Conservation (phyloP, 495 filamentous ascomycete species). For the Annulohypoxylon bovei region DNA sequence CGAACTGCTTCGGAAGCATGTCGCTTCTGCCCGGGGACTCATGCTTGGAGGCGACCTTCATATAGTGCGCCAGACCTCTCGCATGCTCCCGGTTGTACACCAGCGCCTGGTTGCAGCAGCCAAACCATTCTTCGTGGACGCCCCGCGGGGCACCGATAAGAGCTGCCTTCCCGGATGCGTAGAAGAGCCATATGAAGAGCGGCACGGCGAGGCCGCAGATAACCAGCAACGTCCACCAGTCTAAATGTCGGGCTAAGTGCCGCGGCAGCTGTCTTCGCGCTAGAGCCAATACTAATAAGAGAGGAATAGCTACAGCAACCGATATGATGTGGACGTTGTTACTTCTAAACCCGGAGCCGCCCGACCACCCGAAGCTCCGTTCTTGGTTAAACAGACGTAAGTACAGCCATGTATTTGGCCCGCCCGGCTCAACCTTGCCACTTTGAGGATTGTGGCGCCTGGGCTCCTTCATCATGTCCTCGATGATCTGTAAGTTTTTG, state of each 20-base stretch:
- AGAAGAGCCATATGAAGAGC: constrained; percentile 52
- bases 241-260: constrained; percentile 43
- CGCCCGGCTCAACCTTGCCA: constrained; percentile 32
- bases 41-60: constrained; percentile 35
- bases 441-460: constrained; percentile 28
- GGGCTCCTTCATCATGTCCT: constrained; percentile 42
- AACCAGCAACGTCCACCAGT: constrained; percentile 51
- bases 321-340: constrained; percentile 54
- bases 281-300: constrained; percentile 28
- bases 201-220: constrained; percentile 51
- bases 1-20: constrained; percentile 47
- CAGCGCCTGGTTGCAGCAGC: constrained; percentile 60
- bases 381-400: constrained; percentile 62
- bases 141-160: constrained; percentile 53
- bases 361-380: constrained; percentile 52
- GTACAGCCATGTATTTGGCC: constrained; percentile 56
- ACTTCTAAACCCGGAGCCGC: constrained; percentile 50
- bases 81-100: constrained; percentile 54
- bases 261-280: constrained; percentile 31
- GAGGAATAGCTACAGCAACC: constrained; percentile 33
- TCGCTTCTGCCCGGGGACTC: constrained; percentile 37
- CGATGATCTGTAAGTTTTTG: constrained; percentile 49
- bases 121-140: constrained; percentile 52
- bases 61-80: constrained; percentile 40
- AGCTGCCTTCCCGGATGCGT: constrained; percentile 59